These are phyloP conservation scores for Aspergillus uvarum DNA, from an alignment of 2,329 filamentous ascomycete genomes.

Conservation along the genomic window DNA sequence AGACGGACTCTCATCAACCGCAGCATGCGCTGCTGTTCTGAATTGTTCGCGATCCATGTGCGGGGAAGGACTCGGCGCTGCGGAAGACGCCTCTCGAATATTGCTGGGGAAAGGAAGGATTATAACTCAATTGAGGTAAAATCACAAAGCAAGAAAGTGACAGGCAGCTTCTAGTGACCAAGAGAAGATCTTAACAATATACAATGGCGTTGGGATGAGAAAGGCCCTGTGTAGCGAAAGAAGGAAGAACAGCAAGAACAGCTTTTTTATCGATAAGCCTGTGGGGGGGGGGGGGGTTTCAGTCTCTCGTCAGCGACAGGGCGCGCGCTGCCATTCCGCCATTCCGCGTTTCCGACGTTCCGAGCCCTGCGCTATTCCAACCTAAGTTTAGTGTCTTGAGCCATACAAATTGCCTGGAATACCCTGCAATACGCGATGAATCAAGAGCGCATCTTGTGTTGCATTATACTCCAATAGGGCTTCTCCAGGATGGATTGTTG, in stretches of 20 bases:
- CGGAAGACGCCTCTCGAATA: not conserved
- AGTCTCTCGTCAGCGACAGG: not conserved
- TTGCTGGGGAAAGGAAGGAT: not conserved
- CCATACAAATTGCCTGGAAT: not conserved
- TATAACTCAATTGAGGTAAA: no score
- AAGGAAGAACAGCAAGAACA: not conserved
- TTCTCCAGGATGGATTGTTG: no score
- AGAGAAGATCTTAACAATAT: not conserved
- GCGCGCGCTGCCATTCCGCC: not conserved
- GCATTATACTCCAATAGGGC: no score
- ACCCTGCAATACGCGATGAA: not conserved
- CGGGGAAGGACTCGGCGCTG: not conserved
- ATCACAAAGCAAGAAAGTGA: no score
- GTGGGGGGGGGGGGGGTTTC: not conserved
- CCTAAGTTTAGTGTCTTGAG: no score
- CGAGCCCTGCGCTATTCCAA: not conserved
- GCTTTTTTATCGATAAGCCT: not conserved
- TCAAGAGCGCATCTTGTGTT: no score
- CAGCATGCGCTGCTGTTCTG: slow-evolving; percentile 70
- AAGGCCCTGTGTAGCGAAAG: not conserved
- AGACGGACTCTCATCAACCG: slow-evolving; percentile 76
- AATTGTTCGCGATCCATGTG: slow-evolving; percentile 75
- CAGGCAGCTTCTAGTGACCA: not conserved
- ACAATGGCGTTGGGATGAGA: not conserved
- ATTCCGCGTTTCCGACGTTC: not conserved